Evolutionary conservation across 768 basidiomycete species (phyloP).

Genomic region (Russula sp.): DNA sequence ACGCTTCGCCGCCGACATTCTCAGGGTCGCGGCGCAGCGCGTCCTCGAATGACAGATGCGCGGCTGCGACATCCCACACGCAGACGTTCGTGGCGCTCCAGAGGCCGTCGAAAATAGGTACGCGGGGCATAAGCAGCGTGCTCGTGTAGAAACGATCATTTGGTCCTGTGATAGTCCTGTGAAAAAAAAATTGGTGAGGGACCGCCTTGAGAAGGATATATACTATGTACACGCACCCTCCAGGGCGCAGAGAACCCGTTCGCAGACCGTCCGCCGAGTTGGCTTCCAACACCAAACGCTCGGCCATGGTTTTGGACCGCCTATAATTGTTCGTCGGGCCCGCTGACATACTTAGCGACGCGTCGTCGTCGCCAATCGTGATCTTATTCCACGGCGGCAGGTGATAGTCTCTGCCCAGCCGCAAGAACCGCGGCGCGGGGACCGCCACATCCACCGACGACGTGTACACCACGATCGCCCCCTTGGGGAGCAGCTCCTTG

Average conservation of each 20-base stretch:
- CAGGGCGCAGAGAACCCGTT: conserved; percentile 38
- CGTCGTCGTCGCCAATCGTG: conserved; percentile 43
- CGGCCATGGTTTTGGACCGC: conserved; percentile 48
- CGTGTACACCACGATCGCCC: conserved; percentile 43
- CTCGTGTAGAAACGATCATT: conserved; percentile 32
- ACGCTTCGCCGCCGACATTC: conserved; percentile 31
- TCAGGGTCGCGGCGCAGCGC: conserved; percentile 27
- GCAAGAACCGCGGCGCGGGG: conserved; percentile 35
- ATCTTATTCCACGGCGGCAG: conserved; percentile 17
- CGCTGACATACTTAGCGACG: conserved; percentile 37
- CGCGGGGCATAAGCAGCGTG: conserved; percentile 31
- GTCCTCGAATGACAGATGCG: conserved; percentile 33
- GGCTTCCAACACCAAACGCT: conserved; percentile 48
- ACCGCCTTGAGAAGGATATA: too few relatives aligned
- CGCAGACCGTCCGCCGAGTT: conserved; percentile 42
- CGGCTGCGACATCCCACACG: conserved; percentile 35
- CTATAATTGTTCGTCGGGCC: conserved; percentile 45
- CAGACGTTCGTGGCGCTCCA: conserved; percentile 32
- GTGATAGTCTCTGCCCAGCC: conserved; percentile 27
- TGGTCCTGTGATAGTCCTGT: conserved; percentile 33
- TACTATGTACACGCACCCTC: conserved; percentile 27
- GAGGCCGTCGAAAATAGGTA: conserved; percentile 31
- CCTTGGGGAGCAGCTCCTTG: conserved; percentile 29
- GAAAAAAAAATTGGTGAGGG: background rate
- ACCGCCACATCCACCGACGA: conserved; percentile 43